Evolutionary conservation across 495 filamentous ascomycete species (phyloP), one percentile per base, ranked within the genome.

Genomic region (Penicillium maclennaniae): DNA sequence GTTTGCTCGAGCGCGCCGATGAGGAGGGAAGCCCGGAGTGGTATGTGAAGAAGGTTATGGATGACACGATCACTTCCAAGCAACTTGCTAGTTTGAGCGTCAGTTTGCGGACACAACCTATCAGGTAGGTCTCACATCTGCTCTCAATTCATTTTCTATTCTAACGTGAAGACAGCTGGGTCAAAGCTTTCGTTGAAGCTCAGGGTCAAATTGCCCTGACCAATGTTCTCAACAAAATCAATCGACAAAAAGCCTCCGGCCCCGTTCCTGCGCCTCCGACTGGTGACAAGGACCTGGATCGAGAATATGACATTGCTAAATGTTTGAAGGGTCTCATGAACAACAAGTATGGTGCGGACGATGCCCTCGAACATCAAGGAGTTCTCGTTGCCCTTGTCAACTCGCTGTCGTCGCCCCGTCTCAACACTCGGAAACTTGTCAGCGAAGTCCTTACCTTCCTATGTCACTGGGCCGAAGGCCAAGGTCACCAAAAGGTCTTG

Each of bases 291-390:
- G 90, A 96, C 62, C 74, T 95, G 44, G 93, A 98, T 59, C 84
- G 87, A 47, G 93, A 98, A 73, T 97, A 97, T 69, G 93, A 97
- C 63, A 96, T 98, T 59, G 83, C 95, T 54, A 98, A 98, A 72
- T 97, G 95, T 71, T 69, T 98, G 45, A 98, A 97, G 71, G 89
- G 91, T 43, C 70, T 97, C 43, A 95, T 97, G 87, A 98, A 98
- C 80, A 98, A 95, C 79, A 96, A 96, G 63, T 97, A 92, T 70
- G 93, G 93, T 42, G 95, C 93, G 27, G 95, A 98, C 60, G 91
- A 98, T 79, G 93, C 95, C n/a, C 77, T 98, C 43, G 74, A 79
- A 34, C 93, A 98, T 67, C 87, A 93, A 61, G 85, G 89, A 60
- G 87, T 97, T 52, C 85, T 97, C 49, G 86, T 91, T 48, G 88